Base-by-base conservation (phyloP, 768 basidiomycete species). In the Pleurotus eryngii region DNA sequence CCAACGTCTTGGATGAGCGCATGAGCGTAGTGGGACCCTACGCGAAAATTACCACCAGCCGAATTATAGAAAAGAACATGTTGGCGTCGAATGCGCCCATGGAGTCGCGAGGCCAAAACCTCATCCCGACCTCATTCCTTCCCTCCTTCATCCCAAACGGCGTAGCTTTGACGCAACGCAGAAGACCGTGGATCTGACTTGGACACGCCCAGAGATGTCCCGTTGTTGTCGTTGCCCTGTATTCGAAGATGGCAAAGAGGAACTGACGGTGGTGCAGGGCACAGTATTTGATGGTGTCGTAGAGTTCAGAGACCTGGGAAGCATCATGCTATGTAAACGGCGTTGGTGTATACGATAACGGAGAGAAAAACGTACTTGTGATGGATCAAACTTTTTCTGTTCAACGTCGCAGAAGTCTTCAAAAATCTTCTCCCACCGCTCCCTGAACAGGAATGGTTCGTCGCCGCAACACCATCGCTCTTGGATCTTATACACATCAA, bases 341-440 rank as follows among this genome's bases (percentile, higher is more conserved):
- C 48, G 46, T 49, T 18, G 47, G 27, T 20, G 20, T 20, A 20
- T 18, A 37, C 3, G 11, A 39, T 9, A 17, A 6, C 17, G 17
- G 17, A 18, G 18, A 38, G 20, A 30, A 14, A 49, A 22, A 67
- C 86, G 68, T 72, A 90, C 94, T 42, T 97, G 82, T 17, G 95
- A 97, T 12, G 97, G 97, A 71, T 98, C 97, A 71, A 98, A 99
- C 74, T 98, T 98, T 70, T 98, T 95, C 69, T 94, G 94, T 72
- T 98, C 93, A 37, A 97, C 94, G 61, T 98, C 96, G 66, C 96
- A 98, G 73, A 98, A 99, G 72, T 99, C 97, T 72, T 95, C 95
- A 64, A 99, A 99, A 8, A 98, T 74, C 70, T 98, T 98, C 68
- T 94, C 92, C 92, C 92, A 95, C 40, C 92, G 80, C 70, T 95